Evolutionary conservation across 2,329 filamentous ascomycete species (phyloP).

Genomic region (Fusarium sp.): DNA sequence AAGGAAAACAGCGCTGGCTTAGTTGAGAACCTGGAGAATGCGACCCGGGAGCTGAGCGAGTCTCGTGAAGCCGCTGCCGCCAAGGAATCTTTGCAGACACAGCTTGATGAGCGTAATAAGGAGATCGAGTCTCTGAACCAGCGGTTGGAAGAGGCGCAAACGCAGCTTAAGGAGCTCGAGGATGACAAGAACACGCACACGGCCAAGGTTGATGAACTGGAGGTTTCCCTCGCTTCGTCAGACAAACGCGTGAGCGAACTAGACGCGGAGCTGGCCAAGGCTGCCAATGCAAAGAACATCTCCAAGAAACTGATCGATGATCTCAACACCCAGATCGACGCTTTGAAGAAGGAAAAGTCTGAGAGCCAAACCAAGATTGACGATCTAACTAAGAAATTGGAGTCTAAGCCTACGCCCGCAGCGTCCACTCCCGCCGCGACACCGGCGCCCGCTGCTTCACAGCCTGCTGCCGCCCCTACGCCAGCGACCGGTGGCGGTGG

Average conservation of each 20-base stretch:
- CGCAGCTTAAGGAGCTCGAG: slow-evolving; percentile 59
- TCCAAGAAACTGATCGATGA: slow-evolving; percentile 57
- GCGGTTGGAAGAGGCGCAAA: slow-evolving; percentile 57
- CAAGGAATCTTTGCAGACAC: slow-evolving; percentile 60
- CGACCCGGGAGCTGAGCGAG: slow-evolving; percentile 70
- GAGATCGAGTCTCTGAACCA: slow-evolving; percentile 64
- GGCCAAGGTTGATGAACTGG: slow-evolving; percentile 51
- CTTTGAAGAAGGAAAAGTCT: slow-evolving; percentile 49
- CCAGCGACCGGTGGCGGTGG: slow-evolving; percentile 42
- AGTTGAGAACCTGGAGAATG: slow-evolving; percentile 73
- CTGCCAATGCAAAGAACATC: slow-evolving; percentile 53
- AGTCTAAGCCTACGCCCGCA: slow-evolving; percentile 38
- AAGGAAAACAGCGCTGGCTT: slow-evolving; percentile 77
- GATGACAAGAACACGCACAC: slow-evolving; percentile 49
- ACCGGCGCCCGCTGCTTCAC: slow-evolving; percentile 40
- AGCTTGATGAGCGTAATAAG: slow-evolving; percentile 60
- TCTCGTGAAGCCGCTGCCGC: slow-evolving; percentile 54
- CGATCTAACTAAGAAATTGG: slow-evolving; percentile 59
- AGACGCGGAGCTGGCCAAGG: slow-evolving; percentile 55
- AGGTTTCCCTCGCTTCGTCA: slow-evolving; percentile 51
- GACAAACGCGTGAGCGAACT: slow-evolving; percentile 53
- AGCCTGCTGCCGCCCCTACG: slow-evolving; percentile 43
- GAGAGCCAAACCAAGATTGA: slow-evolving; percentile 50
- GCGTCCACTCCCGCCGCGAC: slow-evolving; percentile 35
- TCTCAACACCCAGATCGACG: slow-evolving; percentile 53